Evolutionary conservation across 139 green algal species (phyloP), one percentile per base, ranked within the genome.

Genomic region (Spirogloea muscicola): DNA sequence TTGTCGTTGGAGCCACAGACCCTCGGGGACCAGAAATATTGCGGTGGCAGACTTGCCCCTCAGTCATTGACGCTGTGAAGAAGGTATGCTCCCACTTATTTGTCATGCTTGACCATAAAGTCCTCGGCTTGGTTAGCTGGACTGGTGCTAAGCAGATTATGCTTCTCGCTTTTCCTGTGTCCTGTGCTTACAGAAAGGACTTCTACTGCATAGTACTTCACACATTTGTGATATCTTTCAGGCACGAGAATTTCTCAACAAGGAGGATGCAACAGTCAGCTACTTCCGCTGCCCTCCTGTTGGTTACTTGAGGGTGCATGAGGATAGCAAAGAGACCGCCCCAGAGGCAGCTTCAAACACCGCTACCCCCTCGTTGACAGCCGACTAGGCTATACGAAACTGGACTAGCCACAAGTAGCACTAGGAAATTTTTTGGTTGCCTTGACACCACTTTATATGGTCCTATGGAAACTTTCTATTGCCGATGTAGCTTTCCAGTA

Each of bases 1-100:
- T 55, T 51, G 37, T 70, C 3, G 74, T 82, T 51, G 74, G 74
- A 7, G 74, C 74, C 29, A 49, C 36, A 49, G 74, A 82, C 63
- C 36, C 66, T 3, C 44, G 74, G 9, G 74, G 74, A 3, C 66
- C 74, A 0, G 44, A 57, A 0, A 40, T 77, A 3, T 42, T 82
- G 66, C 25, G 66, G 0, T 82, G 74, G 74, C 49, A 77, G 58
- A 78, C 49, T 38, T 13, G 4, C 3, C 44, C 49, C 51, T 57
- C n/a, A 25, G 49, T 82, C 6, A 44, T 78, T 2, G 74, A 77
- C 5, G 74, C 74, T 0, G 74, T 82, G 31, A 49, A 34, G 5
- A 66, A 68, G 44, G 65, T 74, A 39, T 37, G 13, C 18, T 61
- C n/a, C n/a, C n/a, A n/a, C n/a, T n/a, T n/a, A n/a, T n/a, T n/a